phyloP scores from a whole-genome alignment of 768 basidiomycete genomes.

The Mycena albidolilacea region DNA sequence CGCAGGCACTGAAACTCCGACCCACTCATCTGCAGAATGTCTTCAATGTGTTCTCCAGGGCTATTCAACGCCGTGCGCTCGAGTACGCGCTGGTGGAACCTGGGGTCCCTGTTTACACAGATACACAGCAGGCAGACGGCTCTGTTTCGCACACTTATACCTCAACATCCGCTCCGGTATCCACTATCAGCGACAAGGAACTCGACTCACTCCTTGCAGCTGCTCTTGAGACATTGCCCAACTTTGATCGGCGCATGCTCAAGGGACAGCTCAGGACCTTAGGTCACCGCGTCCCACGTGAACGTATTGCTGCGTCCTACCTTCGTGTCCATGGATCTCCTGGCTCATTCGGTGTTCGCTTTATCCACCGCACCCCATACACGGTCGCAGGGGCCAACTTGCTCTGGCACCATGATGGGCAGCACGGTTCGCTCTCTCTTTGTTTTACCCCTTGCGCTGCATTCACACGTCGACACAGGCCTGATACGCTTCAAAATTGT shows the following conservation, averaged over 20 bases:
- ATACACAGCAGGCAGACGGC: conserved; percentile 9
- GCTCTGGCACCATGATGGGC: conserved; percentile 54
- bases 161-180: conserved; percentile 24
- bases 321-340: conserved; percentile 37
- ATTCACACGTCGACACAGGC: not conserved
- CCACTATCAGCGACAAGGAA: conserved; percentile 37
- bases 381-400: conserved; percentile 48
- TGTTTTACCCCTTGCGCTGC: not conserved
- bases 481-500: conserved; percentile 17
- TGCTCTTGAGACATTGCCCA: conserved; percentile 39
- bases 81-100: conserved; percentile 34
- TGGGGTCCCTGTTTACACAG: conserved; percentile 26
- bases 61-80: conserved; percentile 35
- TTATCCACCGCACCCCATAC: conserved; percentile 40
- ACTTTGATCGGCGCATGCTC: conserved; percentile 40
- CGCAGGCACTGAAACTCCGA: conserved; percentile 44
- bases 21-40: not conserved
- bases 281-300: conserved; percentile 34
- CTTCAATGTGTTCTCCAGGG: not conserved
- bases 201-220: conserved; percentile 31
- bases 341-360: conserved; percentile 35
- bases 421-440: conserved; percentile 44
- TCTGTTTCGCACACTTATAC: not conserved
- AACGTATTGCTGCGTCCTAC: conserved; percentile 34
- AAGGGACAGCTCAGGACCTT: conserved; percentile 29